Base-by-base conservation (phyloP, 768 basidiomycete species). In the Cystofilobasidium ferigula region DNA sequence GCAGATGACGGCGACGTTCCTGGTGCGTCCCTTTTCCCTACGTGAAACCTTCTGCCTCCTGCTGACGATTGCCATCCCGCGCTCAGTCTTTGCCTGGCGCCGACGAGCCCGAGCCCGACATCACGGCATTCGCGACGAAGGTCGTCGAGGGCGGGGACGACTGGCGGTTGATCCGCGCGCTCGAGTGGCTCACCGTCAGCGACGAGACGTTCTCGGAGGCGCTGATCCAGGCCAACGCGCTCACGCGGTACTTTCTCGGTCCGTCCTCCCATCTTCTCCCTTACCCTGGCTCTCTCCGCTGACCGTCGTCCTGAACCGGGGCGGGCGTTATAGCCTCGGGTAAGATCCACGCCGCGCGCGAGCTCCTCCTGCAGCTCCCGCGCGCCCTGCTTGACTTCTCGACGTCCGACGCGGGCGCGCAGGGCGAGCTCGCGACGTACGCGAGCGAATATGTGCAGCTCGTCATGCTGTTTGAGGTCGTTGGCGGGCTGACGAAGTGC, bases 171-270 rank as follows among this genome's bases (percentile, higher is more conserved):
- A 80, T 94, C 35, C 83, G 92, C 24, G 88, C 89, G 0, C 85
- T 97, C 57, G 93, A 98, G 72, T 99, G 94, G 94, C 87, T 93
- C 60, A 86, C 84, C 0, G 87, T 88, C 73, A 79, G 81, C 70
- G 82, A 84, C 36, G 77, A 81, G 7, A 98, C 93, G 0, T 84
- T 86, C 69, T 77, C 80, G 14, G 85, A 85, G 8, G 93, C 92
- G 0, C 77, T 97, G 12, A 84, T 87, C 72, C 89, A 92, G 71
- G 85, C 89, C 1, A 93, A 93, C 65, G 85, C 87, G 45, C 87
- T 95, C 66, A 73, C 91, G 64, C 84, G 93, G 20, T 91, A 90
- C 73, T 89, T 95, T 79, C 82, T 98, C 28, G 85, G 93, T 92
- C 72, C 35, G 84, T 75, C 38, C 16, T 7, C 34, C 24, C 18